phyloP scores from a whole-genome alignment of 169 alveolate species.

The Condylostoma magnum region DNA sequence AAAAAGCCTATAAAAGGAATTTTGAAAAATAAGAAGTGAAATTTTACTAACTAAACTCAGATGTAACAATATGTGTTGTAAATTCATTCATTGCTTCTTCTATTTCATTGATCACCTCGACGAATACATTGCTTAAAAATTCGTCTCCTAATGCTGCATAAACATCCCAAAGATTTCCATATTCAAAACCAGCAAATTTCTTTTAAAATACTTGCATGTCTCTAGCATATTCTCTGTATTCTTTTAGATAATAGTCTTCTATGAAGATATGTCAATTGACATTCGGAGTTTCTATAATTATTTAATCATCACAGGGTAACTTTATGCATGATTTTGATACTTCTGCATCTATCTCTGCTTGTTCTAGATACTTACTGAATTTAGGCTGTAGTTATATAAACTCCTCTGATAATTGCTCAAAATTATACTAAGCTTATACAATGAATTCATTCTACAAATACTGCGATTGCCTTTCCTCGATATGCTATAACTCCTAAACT shows the following conservation, averaged over 20 bases:
- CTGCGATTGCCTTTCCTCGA: background rate
- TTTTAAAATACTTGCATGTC: background rate
- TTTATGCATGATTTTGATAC: background rate
- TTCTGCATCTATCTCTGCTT: background rate
- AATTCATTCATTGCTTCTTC: background rate
- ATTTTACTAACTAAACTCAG: slow-evolving; percentile 17
- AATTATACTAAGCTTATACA: background rate
- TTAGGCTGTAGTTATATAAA: no score
- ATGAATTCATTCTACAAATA: background rate
- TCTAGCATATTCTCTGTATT: background rate
- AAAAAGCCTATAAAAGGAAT: no score
- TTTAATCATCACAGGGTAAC: background rate
- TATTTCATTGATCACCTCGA: background rate
- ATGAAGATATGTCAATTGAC: background rate
- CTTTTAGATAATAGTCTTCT: background rate
- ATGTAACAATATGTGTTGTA: background rate
- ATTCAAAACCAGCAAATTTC: background rate
- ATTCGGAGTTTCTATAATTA: background rate
- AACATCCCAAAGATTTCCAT: slow-evolving; percentile 26
- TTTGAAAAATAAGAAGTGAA: no score
- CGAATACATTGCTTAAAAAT: slow-evolving; percentile 4
- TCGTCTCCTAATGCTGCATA: slow-evolving; percentile 24
- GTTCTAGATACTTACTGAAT: slow-evolving; percentile 13
- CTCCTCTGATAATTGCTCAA: background rate
- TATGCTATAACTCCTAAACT: slow-evolving; percentile 3